These are phyloP conservation scores for Trichoderma polysporum DNA, from an alignment of 2,329 filamentous ascomycete genomes.

Conservation along the genomic window DNA sequence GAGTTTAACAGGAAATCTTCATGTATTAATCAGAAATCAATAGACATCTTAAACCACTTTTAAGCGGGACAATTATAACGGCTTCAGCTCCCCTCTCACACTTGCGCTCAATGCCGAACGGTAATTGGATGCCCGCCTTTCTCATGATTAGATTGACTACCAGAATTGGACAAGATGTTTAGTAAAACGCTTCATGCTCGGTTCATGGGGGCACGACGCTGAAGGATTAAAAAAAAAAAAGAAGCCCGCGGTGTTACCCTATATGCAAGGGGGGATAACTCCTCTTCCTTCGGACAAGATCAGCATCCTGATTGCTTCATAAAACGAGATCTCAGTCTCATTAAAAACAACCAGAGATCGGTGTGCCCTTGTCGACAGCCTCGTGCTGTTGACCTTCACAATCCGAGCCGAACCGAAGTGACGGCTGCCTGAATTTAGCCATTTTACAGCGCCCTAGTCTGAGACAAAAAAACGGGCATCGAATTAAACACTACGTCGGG, in stretches of 20 bases:
- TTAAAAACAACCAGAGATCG: not conserved
- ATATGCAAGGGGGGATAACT: not conserved
- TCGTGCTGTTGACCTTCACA: not conserved
- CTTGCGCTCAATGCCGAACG: too few species aligned
- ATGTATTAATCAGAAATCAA: too few species aligned
- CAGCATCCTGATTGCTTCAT: too few species aligned
- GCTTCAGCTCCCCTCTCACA: too few species aligned
- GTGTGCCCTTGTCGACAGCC: not conserved
- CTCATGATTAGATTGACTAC: too few species aligned
- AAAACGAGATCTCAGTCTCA: not conserved
- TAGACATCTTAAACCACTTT: too few species aligned
- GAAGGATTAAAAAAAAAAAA: not conserved
- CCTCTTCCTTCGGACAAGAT: not conserved
- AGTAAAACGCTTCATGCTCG: not conserved
- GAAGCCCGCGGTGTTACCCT: not conserved
- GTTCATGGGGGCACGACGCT: not conserved
- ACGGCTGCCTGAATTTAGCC: not conserved
- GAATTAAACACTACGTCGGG: not conserved
- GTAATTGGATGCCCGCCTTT: too few species aligned
- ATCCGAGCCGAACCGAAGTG: not conserved
- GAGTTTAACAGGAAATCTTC: not conserved
- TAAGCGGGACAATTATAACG: too few species aligned
- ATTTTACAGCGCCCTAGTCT: not conserved
- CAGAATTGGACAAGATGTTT: too few species aligned
- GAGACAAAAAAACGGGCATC: not conserved